Percentiles rank a stretch among this genome's conserved stretches.
Conservation (phyloP, 306 rosid genomes). For the Herpetospermum pedunculosum region DNA sequence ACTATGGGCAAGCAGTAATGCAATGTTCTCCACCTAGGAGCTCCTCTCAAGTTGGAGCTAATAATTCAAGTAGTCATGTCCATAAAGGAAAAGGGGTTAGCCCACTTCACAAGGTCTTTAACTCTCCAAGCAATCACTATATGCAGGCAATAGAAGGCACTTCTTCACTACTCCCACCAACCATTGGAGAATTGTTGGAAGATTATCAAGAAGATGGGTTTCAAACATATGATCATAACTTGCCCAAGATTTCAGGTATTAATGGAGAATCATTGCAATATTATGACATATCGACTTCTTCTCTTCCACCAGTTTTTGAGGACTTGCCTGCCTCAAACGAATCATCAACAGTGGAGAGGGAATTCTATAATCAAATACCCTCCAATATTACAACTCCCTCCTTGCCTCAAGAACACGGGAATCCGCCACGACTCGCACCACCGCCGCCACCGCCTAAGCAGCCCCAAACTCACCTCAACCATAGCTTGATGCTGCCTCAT, state of each 20-base stretch:
- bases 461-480: conserved; percentile 16
- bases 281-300: conserved; percentile 27
- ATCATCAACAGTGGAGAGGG: conserved; percentile 24
- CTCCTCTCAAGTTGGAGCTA: conserved; percentile 41
- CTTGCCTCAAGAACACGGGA: conserved; percentile 35
- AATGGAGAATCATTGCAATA: conserved; percentile 23
- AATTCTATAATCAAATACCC: conserved; percentile 25
- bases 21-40: conserved; percentile 64
- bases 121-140: conserved; percentile 53
- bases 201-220: conserved; percentile 38
- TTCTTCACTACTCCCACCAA: conserved; percentile 25
- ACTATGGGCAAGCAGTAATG: conserved; percentile 46
- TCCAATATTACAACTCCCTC: conserved; percentile 13
- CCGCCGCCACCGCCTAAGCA: conserved; percentile 4
- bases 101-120: conserved; percentile 71
- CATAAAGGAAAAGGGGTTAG: conserved; percentile 77
- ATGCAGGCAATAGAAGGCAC: conserved; percentile 41
- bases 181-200: conserved; percentile 61
- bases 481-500: conserved; percentile 32
- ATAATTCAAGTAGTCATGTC: conserved; percentile 30
- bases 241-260: conserved; percentile 13
- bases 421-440: background rate
- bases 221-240: conserved; percentile 11
- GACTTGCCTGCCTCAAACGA: conserved; percentile 31
- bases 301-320: conserved; percentile 27